Percentiles rank a stretch among this genome's conserved stretches.
Evolutionary conservation across 495 filamentous ascomycete species (phyloP).

Genomic region (Cercophora sp.): DNA sequence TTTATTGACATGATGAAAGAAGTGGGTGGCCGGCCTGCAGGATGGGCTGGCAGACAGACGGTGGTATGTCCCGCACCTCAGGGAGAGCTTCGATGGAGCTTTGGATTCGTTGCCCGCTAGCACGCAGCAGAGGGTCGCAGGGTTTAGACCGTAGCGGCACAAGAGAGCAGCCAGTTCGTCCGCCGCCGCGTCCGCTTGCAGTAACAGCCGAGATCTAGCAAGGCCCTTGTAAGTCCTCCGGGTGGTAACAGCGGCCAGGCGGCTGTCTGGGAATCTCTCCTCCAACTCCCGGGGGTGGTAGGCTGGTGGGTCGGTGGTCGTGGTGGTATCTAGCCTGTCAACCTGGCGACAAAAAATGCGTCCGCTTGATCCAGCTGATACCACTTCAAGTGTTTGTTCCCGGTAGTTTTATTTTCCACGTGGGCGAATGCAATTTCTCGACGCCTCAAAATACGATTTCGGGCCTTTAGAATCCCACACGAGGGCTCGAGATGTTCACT

Average conservation of each 20-base stretch:
- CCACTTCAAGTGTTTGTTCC: too few relatives aligned
- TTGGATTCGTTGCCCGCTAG: conserved; percentile 31
- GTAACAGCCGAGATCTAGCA: conserved; percentile 27
- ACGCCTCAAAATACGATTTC: too few relatives aligned
- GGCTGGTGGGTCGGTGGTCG: conserved; percentile 16
- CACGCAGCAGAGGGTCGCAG: conserved; percentile 19
- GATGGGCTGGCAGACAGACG: conserved; percentile 22
- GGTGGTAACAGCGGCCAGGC: too few relatives aligned
- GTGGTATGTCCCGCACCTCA: conserved; percentile 29
- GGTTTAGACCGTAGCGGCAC: conserved; percentile 23
- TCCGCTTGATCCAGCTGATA: too few relatives aligned
- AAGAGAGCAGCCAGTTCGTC: conserved; percentile 19
- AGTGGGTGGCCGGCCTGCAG: conserved; percentile 42
- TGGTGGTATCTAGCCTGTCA: conserved; percentile 19
- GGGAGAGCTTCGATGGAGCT: conserved; percentile 26
- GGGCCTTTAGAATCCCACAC: too few relatives aligned
- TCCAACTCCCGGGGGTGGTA: conserved; percentile 14
- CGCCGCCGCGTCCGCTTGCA: conserved; percentile 14
- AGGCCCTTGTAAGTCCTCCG: too few relatives aligned
- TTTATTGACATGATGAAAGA: conserved; percentile 62
- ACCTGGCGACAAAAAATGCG: too few relatives aligned
- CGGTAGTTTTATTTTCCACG: too few relatives aligned
- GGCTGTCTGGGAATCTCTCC: not conserved
- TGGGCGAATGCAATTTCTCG: too few relatives aligned
- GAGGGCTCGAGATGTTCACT: too few relatives aligned